Percentiles rank a stretch among this genome's conserved stretches.
These are phyloP conservation scores for Stramenopiles sp. DNA, from an alignment of 352 stramenopile species.

Conservation along the genomic window DNA sequence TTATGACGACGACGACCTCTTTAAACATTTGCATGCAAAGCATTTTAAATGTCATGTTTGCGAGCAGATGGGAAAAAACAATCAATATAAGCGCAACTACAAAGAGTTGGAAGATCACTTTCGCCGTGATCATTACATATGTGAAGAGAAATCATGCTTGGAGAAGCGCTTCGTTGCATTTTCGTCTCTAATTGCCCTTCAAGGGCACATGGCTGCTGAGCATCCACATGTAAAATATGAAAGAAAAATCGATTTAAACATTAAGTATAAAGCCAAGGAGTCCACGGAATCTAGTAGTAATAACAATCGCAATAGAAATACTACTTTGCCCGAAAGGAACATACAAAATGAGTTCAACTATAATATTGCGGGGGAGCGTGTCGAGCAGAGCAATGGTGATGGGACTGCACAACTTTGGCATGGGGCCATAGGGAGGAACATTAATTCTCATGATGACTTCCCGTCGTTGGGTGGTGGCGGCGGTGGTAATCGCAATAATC, in stretches of 20 bases:
- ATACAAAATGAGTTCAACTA: not conserved
- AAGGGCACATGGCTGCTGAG: conserved; percentile 2
- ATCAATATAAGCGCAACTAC: conserved; percentile 21
- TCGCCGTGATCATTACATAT: conserved; percentile 16
- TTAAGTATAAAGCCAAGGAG: not conserved
- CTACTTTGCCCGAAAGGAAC: not conserved
- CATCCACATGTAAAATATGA: not conserved
- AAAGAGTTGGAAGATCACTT: conserved; percentile 19
- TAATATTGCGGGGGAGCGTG: not conserved
- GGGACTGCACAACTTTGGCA: not conserved
- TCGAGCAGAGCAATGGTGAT: not conserved
- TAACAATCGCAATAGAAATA: not conserved
- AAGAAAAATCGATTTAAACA: not conserved
- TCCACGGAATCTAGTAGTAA: not conserved
- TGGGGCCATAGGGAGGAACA: not conserved
- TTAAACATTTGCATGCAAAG: conserved; percentile 16
- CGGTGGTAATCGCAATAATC: too few species aligned
- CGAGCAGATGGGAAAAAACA: conserved; percentile 12
- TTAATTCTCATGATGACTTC: not conserved
- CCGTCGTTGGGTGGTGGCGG: not conserved
- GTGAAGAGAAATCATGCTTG: conserved; percentile 18
- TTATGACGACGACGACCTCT: conserved; percentile 17
- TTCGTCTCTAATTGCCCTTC: conserved; percentile 17
- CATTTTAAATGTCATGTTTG: conserved; percentile 23
- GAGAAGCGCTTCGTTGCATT: conserved; percentile 23